These are phyloP conservation scores for Zanthoxylum bungeanum DNA, from an alignment of 345 rosid species.

Conservation along the genomic window DNA sequence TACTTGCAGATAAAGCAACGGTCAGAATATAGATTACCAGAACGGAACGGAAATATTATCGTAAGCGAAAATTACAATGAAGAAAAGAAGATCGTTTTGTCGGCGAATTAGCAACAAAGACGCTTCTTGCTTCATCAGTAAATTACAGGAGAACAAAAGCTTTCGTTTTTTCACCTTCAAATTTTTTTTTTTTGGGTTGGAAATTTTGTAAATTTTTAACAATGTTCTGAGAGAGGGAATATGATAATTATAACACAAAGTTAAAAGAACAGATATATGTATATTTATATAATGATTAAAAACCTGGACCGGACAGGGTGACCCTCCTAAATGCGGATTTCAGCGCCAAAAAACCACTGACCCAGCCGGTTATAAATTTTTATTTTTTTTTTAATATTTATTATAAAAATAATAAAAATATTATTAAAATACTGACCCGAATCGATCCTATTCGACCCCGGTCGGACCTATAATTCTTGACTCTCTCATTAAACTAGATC, in stretches of 20 bases:
- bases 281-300: no score
- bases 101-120: constrained; percentile 15
- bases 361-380: no score
- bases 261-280: no score
- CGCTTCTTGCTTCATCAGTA: neutral
- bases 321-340: no score
- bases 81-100: constrained; percentile 18
- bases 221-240: constrained; percentile 14
- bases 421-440: no score
- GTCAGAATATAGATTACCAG: neutral
- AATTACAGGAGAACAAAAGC: neutral
- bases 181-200: neutral
- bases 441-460: no score
- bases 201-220: constrained; percentile 5
- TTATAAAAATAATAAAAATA: no score
- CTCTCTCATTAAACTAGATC: no score
- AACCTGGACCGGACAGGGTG: no score
- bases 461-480: no score
- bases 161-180: neutral
- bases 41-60: neutral
- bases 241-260: constrained; percentile 6
- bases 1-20: constrained; percentile 43
- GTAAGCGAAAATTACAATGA: constrained; percentile 13
- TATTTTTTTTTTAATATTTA: no score
- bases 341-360: no score